Percentiles rank a stretch among this genome's conserved stretches.
phyloP scores from a whole-genome alignment of 2,329 filamentous ascomycete genomes.

The Sporothrix phasma region DNA sequence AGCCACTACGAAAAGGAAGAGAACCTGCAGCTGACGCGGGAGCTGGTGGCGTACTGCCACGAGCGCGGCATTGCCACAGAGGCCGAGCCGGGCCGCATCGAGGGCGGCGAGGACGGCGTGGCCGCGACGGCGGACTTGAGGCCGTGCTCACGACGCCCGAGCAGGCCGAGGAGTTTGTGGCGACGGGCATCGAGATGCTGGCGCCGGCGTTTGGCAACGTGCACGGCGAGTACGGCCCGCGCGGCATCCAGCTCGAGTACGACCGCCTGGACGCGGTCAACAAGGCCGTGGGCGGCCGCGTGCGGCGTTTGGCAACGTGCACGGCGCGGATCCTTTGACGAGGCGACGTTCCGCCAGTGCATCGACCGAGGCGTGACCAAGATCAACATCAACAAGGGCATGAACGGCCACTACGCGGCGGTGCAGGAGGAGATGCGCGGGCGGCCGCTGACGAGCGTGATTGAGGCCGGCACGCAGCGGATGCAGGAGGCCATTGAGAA shows the following conservation, averaged over 20 bases:
- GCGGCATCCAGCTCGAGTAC: slow-evolving; percentile 54
- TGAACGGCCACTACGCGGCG: slow-evolving; percentile 38
- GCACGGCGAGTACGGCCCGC: slow-evolving; percentile 60
- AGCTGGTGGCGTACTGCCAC: slow-evolving; percentile 54
- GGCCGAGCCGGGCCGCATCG: slow-evolving; percentile 52
- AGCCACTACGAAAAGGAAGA: slow-evolving; percentile 58
- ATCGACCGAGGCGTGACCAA: slow-evolving; percentile 38
- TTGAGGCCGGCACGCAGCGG: slow-evolving; percentile 35
- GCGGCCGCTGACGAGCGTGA: slow-evolving; percentile 37
- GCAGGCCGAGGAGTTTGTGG: slow-evolving; percentile 60
- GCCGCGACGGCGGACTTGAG: slow-evolving; percentile 44
- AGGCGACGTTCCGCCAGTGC: slow-evolving; percentile 35
- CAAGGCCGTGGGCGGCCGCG: slow-evolving; percentile 34
- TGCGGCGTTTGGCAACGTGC: slow-evolving; percentile 38
- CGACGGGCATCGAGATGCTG: slow-evolving; percentile 62
- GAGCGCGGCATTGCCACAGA: slow-evolving; percentile 55
- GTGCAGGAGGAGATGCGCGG: slow-evolving; percentile 37
- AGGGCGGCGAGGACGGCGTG: slow-evolving; percentile 60
- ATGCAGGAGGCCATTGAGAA: slow-evolving; percentile 41
- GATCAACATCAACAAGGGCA: slow-evolving; percentile 43
- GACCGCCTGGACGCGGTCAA: slow-evolving; percentile 37
- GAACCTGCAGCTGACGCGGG: slow-evolving; percentile 51
- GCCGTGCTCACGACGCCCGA: slow-evolving; percentile 53
- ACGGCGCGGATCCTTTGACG: slow-evolving; percentile 39
- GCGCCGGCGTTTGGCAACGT: slow-evolving; percentile 70